Evolutionary conservation across 345 rosid genomes (phyloP).

Genomic region (Physaria fendleri): DNA sequence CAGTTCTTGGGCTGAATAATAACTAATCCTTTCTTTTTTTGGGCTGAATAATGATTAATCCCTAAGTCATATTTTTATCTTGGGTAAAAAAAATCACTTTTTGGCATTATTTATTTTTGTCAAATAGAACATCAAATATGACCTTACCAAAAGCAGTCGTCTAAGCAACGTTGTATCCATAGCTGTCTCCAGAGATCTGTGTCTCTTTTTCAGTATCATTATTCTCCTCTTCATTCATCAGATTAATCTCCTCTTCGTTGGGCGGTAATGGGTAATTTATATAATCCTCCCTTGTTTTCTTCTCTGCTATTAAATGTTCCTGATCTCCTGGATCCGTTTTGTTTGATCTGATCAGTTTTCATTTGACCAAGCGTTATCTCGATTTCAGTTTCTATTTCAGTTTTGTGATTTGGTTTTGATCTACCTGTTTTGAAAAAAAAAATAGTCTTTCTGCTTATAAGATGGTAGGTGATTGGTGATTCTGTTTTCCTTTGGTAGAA

Average conservation of each 20-base stretch:
- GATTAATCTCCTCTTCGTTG: constrained; percentile 3
- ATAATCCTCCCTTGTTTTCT: neutral
- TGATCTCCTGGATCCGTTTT: constrained; percentile 36
- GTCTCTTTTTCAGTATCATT: neutral
- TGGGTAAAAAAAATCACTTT: neutral
- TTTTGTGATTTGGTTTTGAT: constrained; percentile 21
- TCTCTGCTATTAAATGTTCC: constrained; percentile 27
- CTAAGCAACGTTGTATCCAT: constrained; percentile 20
- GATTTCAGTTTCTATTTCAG: constrained; percentile 13
- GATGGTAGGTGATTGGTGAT: constrained; percentile 17
- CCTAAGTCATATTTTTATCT: too few species aligned
- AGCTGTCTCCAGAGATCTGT: constrained; percentile 20
- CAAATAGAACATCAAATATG: constrained; percentile 23
- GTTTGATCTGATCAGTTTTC: constrained; percentile 33
- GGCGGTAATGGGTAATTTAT: constrained; percentile 26
- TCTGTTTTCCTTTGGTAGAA: constrained; percentile 1
- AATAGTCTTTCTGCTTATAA: constrained; percentile 15
- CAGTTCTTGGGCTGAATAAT: too few species aligned
- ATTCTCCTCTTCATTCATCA: constrained; percentile 11
- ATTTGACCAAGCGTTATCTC: constrained; percentile 16
- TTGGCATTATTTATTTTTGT: constrained; percentile 23
- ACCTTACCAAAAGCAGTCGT: constrained; percentile 27
- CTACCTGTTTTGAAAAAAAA: neutral
- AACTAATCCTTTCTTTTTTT: too few species aligned
- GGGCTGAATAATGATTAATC: too few species aligned